A percentile compares a stretch with the other conserved stretches of the same genome.
These are phyloP conservation scores for Alisma plantagoaquatica DNA, from an alignment of 106 monocot genomes.

Conservation along the genomic window DNA sequence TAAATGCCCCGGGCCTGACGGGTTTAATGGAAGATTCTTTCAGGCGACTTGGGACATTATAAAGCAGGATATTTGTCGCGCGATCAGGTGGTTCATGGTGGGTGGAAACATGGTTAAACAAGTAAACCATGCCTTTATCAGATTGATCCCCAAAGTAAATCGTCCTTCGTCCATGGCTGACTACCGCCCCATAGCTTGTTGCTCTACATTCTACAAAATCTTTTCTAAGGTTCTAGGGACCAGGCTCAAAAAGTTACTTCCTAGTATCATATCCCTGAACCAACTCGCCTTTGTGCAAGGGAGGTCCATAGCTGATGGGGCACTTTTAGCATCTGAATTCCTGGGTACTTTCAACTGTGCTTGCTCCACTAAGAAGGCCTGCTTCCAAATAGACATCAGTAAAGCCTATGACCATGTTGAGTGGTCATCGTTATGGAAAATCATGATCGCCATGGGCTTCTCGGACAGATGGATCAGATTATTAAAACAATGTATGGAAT, in stretches of 20 bases:
- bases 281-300: background rate
- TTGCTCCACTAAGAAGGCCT: background rate
- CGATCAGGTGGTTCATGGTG: background rate
- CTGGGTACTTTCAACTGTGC: background rate
- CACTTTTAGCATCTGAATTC: background rate
- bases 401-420: background rate
- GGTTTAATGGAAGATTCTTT: background rate
- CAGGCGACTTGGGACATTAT: background rate
- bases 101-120: background rate
- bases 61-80: background rate
- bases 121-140: background rate
- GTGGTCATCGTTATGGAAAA: background rate
- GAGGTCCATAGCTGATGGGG: background rate
- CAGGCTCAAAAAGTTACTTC: background rate
- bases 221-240: background rate
- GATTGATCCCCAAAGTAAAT: background rate
- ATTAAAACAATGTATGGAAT: background rate
- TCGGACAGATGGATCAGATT: background rate
- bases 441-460: background rate
- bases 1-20: background rate
- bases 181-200: background rate
- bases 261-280: background rate
- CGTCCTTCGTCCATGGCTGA: background rate
- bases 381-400: background rate
- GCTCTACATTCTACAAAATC: background rate